Base-by-base conservation (phyloP, 495 filamentous ascomycete species). In the Jackrogersella minutella region DNA sequence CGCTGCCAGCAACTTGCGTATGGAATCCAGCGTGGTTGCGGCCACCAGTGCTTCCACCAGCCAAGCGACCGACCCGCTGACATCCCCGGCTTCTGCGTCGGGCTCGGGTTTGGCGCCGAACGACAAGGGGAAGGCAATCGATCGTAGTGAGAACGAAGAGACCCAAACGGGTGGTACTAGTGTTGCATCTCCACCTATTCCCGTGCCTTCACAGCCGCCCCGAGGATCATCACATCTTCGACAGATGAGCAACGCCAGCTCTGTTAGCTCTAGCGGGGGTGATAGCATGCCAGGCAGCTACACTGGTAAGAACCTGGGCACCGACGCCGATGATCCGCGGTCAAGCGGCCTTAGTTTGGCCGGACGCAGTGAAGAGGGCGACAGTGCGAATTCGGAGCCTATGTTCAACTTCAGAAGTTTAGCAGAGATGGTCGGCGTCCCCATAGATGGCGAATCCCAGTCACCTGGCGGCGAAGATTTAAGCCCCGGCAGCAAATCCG, bases 321-420 rank as follows among this genome's bases (percentile, higher is more conserved):
- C 81, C 33, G 44, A 82, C 55, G 43, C 78, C 60, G 66, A 87
- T 69, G 63, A 87, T 78, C 62, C 78, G 68, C 64, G 81, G 69
- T 66, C 78, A 68, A 85, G 75, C 71, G 77, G 71, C 50, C 74
- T 74, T 31, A 79, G 70, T 66, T 64, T 77, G 10, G 78, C 72
- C 19, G 76, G 59, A 33, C 81, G 69, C 57, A 80, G 76, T 34
- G 73, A 82, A 14, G 75, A 79, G n/a, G 77, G 74, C 17, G 76
- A 79, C 14, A 85, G 81, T 62, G 77, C 84, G 1, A 84, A 85
- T 44, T 75, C 80, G 0, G 93, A 97, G 68, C 86, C 91, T 1
- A 87, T 96, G 86, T 93, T 96, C 79, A 97, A 96, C 75, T 97
- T 97, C 69, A 81, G 91, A 54, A 97, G 92, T 66, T 80, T 97